These are phyloP conservation scores for Zygotorulaspora chibaensis DNA, from an alignment of 805 yeast genomes.

Conservation along the genomic window DNA sequence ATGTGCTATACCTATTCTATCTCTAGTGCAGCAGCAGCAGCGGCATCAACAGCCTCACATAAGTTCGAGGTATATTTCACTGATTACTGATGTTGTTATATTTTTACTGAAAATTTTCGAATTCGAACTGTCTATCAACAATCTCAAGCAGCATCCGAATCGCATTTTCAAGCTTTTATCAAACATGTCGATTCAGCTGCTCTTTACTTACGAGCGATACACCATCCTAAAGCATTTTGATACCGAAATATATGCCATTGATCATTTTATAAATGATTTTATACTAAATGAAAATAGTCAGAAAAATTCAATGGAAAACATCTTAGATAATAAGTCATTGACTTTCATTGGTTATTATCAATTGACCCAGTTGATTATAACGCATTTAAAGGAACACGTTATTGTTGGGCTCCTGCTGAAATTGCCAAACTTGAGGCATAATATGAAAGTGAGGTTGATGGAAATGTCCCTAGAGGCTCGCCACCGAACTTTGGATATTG, in stretches of 20 bases:
- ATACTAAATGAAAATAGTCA: constrained; percentile 13
- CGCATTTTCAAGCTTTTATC: constrained; percentile 14
- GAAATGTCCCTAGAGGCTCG: constrained; percentile 2
- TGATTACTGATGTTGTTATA: constrained; percentile 18
- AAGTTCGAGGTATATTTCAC: constrained; percentile 10
- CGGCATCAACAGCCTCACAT: constrained; percentile 3
- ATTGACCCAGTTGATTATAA: constrained; percentile 10
- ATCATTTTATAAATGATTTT: constrained; percentile 17
- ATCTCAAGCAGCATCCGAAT: constrained; percentile 4
- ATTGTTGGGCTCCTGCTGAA: constrained; percentile 15
- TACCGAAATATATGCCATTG: constrained; percentile 10
- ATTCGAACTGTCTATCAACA: constrained; percentile 7
- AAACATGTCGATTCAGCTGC: constrained; percentile 23
- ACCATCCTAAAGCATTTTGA: constrained; percentile 1
- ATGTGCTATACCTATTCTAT: constrained; percentile 19
- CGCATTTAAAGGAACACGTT: constrained; percentile 15
- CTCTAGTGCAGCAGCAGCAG: constrained; percentile 4
- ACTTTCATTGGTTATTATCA: constrained; percentile 16
- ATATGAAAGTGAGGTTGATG: constrained; percentile 11
- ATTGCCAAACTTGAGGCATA: constrained; percentile 9
- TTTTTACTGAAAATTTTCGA: constrained; percentile 18
- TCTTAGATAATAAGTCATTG: constrained; percentile 15
- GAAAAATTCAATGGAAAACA: constrained; percentile 14
- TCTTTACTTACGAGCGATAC: constrained; percentile 6
- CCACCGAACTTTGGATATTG: neutral